Evolutionary conservation across 2,329 filamentous ascomycete genomes (phyloP), one percentile per base, ranked within the genome.

Genomic region (Malbranchea zuffiana): DNA sequence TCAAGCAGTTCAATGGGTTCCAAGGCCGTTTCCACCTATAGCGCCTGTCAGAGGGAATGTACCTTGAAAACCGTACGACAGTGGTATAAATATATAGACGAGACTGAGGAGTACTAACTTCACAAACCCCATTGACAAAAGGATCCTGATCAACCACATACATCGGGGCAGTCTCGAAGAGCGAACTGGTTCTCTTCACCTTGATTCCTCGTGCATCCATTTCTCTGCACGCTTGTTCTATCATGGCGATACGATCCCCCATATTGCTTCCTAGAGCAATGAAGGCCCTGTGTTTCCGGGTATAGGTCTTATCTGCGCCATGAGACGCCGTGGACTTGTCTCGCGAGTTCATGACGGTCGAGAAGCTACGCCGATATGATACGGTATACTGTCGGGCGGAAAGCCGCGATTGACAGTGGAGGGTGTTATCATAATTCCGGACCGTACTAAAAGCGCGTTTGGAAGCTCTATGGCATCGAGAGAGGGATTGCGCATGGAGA

Each of bases 151-250:
- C 81, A 44, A 82, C 66, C 45, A 95, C 82, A 60, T 98, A 98
- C 90, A 98, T 98, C 15, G 90, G 85, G 50, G 84, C 78, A 3
- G 88, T 98, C 64, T 96, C 86, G 73, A 90, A 98, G 3, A 98
- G 67, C 43, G 78, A 80, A 57, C 88, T 96, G 0, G 88, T 94
- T 50, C 79, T 71, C 51, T 75, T 71, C 25, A 98, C 72, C 36
- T 63, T 74, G 53, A 96, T 84, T 21, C 76, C 78, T 15, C 74
- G 68, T 29, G 68, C 65, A 45, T 82, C 75, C 75, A 98, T 85
- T 54, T 81, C 74, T 29, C 67, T 68, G 56, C 86, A 87, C 0
- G 90, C 88, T 50, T 72, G 69, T 58, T 95, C 86, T 46, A 98
- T 92, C 73, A 80, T 82, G 27, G 69, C 72, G 35, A 94, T 71